Percentiles rank a stretch among this genome's conserved stretches.
Evolutionary conservation across 441 rosid genomes (phyloP).

Genomic region (Erodium trifolium): DNA sequence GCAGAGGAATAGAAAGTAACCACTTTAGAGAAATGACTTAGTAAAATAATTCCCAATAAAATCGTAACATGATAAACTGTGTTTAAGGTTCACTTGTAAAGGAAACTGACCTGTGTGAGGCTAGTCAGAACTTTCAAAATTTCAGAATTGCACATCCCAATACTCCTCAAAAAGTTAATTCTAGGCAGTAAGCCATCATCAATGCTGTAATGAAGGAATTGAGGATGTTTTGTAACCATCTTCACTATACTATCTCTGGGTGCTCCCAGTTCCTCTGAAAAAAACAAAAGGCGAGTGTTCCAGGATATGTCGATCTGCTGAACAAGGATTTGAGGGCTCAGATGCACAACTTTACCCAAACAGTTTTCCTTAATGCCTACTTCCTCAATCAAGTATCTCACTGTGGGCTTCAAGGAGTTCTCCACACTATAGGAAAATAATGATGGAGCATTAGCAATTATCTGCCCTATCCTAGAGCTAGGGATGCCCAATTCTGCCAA

Average conservation of each 20-base stretch:
- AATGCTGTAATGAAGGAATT: slow-evolving; percentile 86
- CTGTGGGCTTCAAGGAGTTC: slow-evolving; percentile 80
- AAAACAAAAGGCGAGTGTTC: slow-evolving; percentile 83
- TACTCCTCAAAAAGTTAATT: slow-evolving; percentile 83
- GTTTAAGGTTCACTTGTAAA: neutral
- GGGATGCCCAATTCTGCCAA: slow-evolving; percentile 69
- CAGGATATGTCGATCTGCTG: slow-evolving; percentile 87
- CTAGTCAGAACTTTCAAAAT: slow-evolving; percentile 89
- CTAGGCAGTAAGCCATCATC: slow-evolving; percentile 84
- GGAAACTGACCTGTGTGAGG: slow-evolving; percentile 67
- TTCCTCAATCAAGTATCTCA: slow-evolving; percentile 84
- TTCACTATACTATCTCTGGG: slow-evolving; percentile 76
- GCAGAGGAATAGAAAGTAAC: neutral
- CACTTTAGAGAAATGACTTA: neutral
- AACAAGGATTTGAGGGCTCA: slow-evolving; percentile 91
- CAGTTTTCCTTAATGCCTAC: slow-evolving; percentile 72
- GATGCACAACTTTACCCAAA: slow-evolving; percentile 79
- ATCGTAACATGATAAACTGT: slow-evolving; percentile 1
- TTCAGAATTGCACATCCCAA: slow-evolving; percentile 72
- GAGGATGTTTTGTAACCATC: slow-evolving; percentile 93
- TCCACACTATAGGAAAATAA: slow-evolving; percentile 80
- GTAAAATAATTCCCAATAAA: neutral
- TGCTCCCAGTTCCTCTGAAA: slow-evolving; percentile 85
- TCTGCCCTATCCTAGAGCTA: slow-evolving; percentile 74
- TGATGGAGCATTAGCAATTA: slow-evolving; percentile 64